Base-by-base conservation (phyloP, 2,329 filamentous ascomycete species). In the Sphaerulina musiva region DNA sequence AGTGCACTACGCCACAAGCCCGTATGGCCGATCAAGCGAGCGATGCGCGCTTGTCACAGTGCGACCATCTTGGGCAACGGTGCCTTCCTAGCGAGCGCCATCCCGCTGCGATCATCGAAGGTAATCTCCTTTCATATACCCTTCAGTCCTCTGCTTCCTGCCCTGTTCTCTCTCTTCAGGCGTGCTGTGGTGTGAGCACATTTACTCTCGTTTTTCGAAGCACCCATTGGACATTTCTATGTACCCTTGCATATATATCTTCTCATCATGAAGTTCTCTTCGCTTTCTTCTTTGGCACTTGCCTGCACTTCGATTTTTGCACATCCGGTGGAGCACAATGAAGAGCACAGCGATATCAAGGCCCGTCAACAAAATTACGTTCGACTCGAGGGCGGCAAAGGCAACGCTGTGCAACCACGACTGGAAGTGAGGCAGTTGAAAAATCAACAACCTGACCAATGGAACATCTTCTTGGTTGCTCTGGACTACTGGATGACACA, bases 401-500 rank as follows among this genome's bases (percentile, higher is more conserved):
- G 41, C 10, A 29, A 29, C 20, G 26, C 29, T 32, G 49, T 48
- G 4, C 45, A 58, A 20, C 57, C 61, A 12, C 62, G 63, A 32
- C 50, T 64, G 20, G 63, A 66, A 46, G 51, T 66, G 32, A 56
- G 63, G 48, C 55, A 63, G 51, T 52, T 64, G 54, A 54, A 56
- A 34, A 54, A 57, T 26, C 52, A 51, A n/a, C 53, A 59, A 39
- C 60, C 59, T 5, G 59, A 64, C n/a, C 63, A 65, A 54, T 65
- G 61, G 56, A 58, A 52, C 1, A 56, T 66, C 29, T 59, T 66
- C 39, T 53, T 66, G 36, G 57, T 64, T 9, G 61, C 59, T 1
- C 31, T 66, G 58, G 48, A 57, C 20, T 41, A 54, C 43, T 64
- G 57, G 55, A 49, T 59, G 49, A 46, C 39, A 26, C 53, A 39